phyloP scores from a whole-genome alignment of 2,329 filamentous ascomycete species.

The Berkeleyomyces rouxiae region DNA sequence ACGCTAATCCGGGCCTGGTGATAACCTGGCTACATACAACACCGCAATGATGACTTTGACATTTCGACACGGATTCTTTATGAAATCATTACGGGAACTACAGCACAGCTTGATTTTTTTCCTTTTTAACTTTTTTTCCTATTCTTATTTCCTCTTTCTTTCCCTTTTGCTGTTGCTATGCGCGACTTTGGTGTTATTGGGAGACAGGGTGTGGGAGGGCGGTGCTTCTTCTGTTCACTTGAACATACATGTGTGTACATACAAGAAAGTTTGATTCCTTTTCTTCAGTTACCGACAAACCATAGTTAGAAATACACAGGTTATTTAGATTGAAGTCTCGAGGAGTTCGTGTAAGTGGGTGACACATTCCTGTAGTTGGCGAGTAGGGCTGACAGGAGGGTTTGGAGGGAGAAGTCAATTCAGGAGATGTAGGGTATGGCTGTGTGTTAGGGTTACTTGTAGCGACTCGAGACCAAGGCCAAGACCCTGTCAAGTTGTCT shows the following conservation, averaged over 20 bases:
- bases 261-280: background rate
- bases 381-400: background rate
- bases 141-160: background rate
- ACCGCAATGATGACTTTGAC: background rate
- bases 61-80: background rate
- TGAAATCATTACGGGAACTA: background rate
- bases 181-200: background rate
- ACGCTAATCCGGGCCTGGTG: background rate
- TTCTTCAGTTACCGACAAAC: background rate
- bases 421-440: no score
- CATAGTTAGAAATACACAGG: no score
- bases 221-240: background rate
- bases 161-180: background rate
- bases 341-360: background rate
- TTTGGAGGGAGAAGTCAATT: no score
- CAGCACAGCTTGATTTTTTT: background rate
- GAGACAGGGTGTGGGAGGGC: background rate
- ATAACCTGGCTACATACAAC: background rate
- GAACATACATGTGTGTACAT: slow-evolving; percentile 1
- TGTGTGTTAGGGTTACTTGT: no score
- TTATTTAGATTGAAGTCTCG: no score
- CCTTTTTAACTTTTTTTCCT: background rate
- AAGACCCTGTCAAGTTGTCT: no score
- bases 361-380: background rate
- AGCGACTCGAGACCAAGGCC: no score